Evolutionary conservation across 352 stramenopile genomes (phyloP), one percentile per base, ranked within the genome.

Genomic region (Thalassiosira hispida): DNA sequence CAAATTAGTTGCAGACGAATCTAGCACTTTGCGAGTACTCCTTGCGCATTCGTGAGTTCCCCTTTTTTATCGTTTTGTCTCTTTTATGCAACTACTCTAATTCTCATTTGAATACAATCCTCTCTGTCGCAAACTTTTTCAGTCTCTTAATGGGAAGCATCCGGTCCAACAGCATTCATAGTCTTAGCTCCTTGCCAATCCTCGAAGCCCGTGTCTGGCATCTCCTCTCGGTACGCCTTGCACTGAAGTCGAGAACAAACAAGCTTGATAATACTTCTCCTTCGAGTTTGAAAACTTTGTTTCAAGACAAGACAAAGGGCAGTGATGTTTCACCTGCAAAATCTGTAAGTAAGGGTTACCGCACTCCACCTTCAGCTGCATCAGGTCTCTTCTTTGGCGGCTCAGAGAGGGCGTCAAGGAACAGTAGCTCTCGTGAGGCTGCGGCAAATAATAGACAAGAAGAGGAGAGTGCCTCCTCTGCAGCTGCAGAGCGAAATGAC

Each of bases 171-270:
- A 65, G 56, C 59, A 11, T 27, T 51, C 38, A 70, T 23, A 22
- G 70, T 22, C 55, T 88, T n/a, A 79, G 62, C 29, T 79, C 65
- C 14, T 70, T 88, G 51, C 67, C 81, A 42, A 73, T 29, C 20
- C 55, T 70, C 47, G 81, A 88, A 66, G 77, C 77, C 27, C 69
- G 71, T 42, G 16, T 81, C 22, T 82, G 60, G 53, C 77, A 86
- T 70, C 65, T 88, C 61, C 23, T 81, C 6, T 74, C 68, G 35
- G 44, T 82, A 25, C 49, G 66, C 53, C 63, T 64, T 11, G 52
- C 27, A 31, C 29, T 86, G 12, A 55, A 78, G 35, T 72, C 63
- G 16, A 81, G 66, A 72, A 65, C 11, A 18, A 55, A 53, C 11
- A 80, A 33, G 18, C 68, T 85, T 22, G 56, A 75, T 53, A 51